Percentiles rank a stretch among this genome's conserved stretches.
Evolutionary conservation across 768 basidiomycete genomes (phyloP).

Genomic region (Boletus insuetus): DNA sequence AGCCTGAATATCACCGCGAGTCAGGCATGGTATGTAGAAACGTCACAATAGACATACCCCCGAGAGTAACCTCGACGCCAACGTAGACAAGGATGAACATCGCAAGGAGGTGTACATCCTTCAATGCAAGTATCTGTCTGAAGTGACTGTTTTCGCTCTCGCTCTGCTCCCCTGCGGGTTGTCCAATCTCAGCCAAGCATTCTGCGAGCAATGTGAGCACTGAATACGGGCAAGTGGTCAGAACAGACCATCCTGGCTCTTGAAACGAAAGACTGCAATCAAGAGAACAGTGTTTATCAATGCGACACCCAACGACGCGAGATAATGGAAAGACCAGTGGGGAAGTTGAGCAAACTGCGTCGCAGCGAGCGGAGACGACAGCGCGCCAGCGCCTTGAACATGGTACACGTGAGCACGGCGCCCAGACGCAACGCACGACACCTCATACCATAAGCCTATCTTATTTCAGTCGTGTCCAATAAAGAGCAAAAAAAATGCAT

Average conservation of each 20-base stretch:
- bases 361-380: constrained; percentile 69
- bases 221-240: neutral
- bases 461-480: neutral
- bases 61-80: constrained; percentile 58
- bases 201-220: constrained; percentile 35
- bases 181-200: constrained; percentile 53
- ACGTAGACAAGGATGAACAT: constrained; percentile 67
- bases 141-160: constrained; percentile 38
- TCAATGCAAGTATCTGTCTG: constrained; percentile 50
- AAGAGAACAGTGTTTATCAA: constrained; percentile 53
- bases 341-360: constrained; percentile 72
- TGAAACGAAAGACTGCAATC: constrained; percentile 60
- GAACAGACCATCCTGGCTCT: constrained; percentile 61
- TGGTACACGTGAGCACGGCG: constrained; percentile 6
- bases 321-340: constrained; percentile 78
- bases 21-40: neutral
- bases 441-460: constrained; percentile 33
- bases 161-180: constrained; percentile 37
- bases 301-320: constrained; percentile 67
- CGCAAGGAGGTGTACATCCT: constrained; percentile 59
- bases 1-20: constrained; percentile 39
- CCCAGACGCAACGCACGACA: neutral
- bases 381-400: constrained; percentile 57
- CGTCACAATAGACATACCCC: constrained; percentile 28
- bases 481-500: constrained; percentile 18